phyloP scores from a whole-genome alignment of 208 protist genomes.

The Crithidia acanthocephali region DNA sequence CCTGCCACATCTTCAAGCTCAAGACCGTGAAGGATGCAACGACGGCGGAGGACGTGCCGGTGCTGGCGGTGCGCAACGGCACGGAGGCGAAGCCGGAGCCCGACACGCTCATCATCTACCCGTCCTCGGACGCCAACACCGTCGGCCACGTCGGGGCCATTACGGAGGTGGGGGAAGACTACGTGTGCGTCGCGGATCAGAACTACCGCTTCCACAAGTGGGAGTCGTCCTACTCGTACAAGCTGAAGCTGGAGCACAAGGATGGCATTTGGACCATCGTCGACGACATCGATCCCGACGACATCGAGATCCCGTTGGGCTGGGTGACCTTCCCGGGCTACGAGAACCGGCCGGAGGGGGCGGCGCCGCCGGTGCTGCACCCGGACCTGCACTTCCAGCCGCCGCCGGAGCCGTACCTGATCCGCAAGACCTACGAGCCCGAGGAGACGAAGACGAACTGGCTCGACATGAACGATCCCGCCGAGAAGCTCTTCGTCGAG shows the following conservation, averaged over 20 bases:
- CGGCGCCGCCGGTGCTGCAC: slow-evolving; percentile 53
- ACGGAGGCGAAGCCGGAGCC: slow-evolving; percentile 63
- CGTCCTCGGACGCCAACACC: slow-evolving; percentile 47
- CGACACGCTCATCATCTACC: slow-evolving; percentile 82
- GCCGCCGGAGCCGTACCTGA: slow-evolving; percentile 53
- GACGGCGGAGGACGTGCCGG: slow-evolving; percentile 56
- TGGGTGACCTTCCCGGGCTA: slow-evolving; percentile 87
- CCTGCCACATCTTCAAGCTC: slow-evolving; percentile 79
- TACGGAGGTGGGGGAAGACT: slow-evolving; percentile 86
- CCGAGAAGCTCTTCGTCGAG: slow-evolving; percentile 77
- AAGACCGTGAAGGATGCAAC: slow-evolving; percentile 65
- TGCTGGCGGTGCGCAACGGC: slow-evolving; percentile 61
- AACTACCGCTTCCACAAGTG: slow-evolving; percentile 90
- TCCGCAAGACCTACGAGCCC: slow-evolving; percentile 63
- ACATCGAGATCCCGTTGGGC: slow-evolving; percentile 67
- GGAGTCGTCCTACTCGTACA: slow-evolving; percentile 58
- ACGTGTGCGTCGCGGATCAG: slow-evolving; percentile 85
- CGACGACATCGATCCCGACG: slow-evolving; percentile 58
- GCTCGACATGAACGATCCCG: slow-evolving; percentile 79
- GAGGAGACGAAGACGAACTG: slow-evolving; percentile 56
- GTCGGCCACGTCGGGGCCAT: slow-evolving; percentile 86
- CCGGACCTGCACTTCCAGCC: slow-evolving; percentile 59
- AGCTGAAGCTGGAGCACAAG: slow-evolving; percentile 55
- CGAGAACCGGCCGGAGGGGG: slow-evolving; percentile 53
- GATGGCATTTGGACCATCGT: slow-evolving; percentile 70